phyloP scores from a whole-genome alignment of 2,329 filamentous ascomycete species.

The Meredithiella fracta region DNA sequence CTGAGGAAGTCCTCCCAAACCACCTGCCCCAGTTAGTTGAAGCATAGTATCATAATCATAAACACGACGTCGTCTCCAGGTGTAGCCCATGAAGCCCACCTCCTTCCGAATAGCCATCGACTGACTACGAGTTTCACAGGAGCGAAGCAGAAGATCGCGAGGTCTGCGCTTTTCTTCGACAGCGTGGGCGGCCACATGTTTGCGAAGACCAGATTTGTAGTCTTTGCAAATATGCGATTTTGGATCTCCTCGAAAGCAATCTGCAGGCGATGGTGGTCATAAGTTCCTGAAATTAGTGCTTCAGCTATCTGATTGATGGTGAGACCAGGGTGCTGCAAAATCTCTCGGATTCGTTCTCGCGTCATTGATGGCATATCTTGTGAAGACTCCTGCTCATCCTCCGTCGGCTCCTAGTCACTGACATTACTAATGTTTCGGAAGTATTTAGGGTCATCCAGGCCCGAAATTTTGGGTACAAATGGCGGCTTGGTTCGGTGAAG shows the following conservation, averaged over 20 bases:
- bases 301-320: conserved; percentile 22
- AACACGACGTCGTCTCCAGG: conserved; percentile 38
- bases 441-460: conserved; percentile 64
- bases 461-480: conserved; percentile 57
- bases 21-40: conserved; percentile 7
- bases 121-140: conserved; percentile 44
- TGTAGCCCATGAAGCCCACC: conserved; percentile 79
- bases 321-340: conserved; percentile 27
- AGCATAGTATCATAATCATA: conserved; percentile 13
- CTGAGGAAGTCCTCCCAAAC: background rate
- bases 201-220: conserved; percentile 29
- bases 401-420: conserved; percentile 35
- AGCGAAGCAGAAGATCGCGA: conserved; percentile 70
- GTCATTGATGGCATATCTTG: conserved; percentile 9
- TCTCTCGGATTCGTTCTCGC: conserved; percentile 11
- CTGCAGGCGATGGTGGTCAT: conserved; percentile 32
- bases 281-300: conserved; percentile 30
- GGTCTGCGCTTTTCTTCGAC: conserved; percentile 59
- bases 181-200: conserved; percentile 35
- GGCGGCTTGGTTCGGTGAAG: conserved; percentile 58
- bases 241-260: conserved; percentile 34
- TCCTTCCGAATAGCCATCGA: conserved; percentile 70
- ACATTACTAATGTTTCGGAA: conserved; percentile 73
- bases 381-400: background rate
- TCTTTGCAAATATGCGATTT: conserved; percentile 21